These are phyloP conservation scores for Nitzschia sp. DNA, from an alignment of 108 stramenopile species.

Conservation along the genomic window DNA sequence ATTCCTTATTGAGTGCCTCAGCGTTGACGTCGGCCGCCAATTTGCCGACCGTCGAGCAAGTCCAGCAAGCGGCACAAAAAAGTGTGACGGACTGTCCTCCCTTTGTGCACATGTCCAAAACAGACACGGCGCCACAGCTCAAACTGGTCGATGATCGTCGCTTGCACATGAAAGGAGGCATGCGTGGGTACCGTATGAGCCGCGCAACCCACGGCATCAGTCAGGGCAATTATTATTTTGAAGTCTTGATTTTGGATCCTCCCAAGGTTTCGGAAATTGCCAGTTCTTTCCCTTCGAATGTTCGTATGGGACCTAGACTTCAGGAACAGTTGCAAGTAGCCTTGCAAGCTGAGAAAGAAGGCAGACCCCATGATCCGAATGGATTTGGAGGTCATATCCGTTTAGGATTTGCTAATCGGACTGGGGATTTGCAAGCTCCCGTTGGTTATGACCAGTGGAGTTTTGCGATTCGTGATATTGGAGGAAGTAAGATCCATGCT, in stretches of 20 bases:
- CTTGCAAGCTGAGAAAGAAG: slow-evolving; percentile 33
- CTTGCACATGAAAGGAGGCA: slow-evolving; percentile 57
- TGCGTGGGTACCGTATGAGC: slow-evolving; percentile 88
- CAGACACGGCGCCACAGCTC: slow-evolving; percentile 84
- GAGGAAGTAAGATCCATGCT: slow-evolving; percentile 74
- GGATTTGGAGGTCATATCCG: slow-evolving; percentile 71
- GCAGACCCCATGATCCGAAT: background rate
- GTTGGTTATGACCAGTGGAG: slow-evolving; percentile 95
- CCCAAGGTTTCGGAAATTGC: slow-evolving; percentile 43
- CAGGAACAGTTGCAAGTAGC: slow-evolving; percentile 52
- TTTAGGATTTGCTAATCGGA: slow-evolving; percentile 85
- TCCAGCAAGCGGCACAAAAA: slow-evolving; percentile 50
- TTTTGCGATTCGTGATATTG: slow-evolving; percentile 88
- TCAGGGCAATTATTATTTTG: slow-evolving; percentile 67
- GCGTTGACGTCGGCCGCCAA: slow-evolving; percentile 17
- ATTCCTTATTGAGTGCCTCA: slow-evolving; percentile 24
- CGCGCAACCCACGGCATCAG: slow-evolving; percentile 76
- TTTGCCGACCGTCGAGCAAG: slow-evolving; percentile 63
- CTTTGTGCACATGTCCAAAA: slow-evolving; percentile 65
- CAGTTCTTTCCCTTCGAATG: slow-evolving; percentile 43
- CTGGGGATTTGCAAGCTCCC: slow-evolving; percentile 92
- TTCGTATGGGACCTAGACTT: slow-evolving; percentile 44
- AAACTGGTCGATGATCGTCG: slow-evolving; percentile 50
- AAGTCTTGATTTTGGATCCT: slow-evolving; percentile 53
- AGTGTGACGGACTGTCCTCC: slow-evolving; percentile 70